These are phyloP conservation scores for Fistulinella cinereoalba DNA, from an alignment of 1,284 basidiomycete species.

Conservation along the genomic window DNA sequence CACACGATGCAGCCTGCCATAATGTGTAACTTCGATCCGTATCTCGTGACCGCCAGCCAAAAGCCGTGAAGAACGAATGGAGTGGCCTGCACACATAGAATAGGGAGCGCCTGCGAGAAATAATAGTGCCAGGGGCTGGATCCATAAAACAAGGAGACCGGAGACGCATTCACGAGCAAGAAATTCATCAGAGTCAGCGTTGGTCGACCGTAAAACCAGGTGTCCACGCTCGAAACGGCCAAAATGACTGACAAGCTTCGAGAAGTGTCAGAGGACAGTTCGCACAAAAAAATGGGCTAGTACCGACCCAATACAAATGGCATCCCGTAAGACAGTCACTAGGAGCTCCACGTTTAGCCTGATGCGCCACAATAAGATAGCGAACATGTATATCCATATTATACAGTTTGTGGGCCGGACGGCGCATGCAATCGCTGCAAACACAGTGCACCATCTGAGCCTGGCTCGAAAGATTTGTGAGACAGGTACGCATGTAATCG, in stretches of 20 bases:
- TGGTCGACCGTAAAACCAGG: slow-evolving; percentile 61
- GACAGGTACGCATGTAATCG: background rate
- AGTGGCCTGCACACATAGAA: slow-evolving; percentile 71
- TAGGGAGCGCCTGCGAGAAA: slow-evolving; percentile 80
- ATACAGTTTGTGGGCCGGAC: slow-evolving; percentile 85
- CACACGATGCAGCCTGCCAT: slow-evolving; percentile 58
- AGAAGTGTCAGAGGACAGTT: slow-evolving; percentile 9
- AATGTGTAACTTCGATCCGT: slow-evolving; percentile 35
- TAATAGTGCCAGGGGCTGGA: slow-evolving; percentile 86
- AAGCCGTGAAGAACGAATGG: slow-evolving; percentile 70
- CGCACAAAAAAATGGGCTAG: background rate
- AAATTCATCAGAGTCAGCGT: slow-evolving; percentile 85
- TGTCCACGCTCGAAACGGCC: slow-evolving; percentile 55
- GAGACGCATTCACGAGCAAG: slow-evolving; percentile 73
- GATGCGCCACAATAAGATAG: slow-evolving; percentile 50
- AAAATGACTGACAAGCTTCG: slow-evolving; percentile 31
- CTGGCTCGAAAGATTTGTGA: slow-evolving; percentile 24
- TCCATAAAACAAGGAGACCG: slow-evolving; percentile 95
- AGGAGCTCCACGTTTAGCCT: slow-evolving; percentile 35
- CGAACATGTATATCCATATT: slow-evolving; percentile 77
- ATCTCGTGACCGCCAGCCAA: slow-evolving; percentile 38
- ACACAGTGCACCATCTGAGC: slow-evolving; percentile 39
- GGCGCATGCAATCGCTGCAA: slow-evolving; percentile 77
- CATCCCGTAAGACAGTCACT: slow-evolving; percentile 38
- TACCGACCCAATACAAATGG: slow-evolving; percentile 44